Conservation (phyloP, 129 eudicot genomes). For the Flaveria trinervia region DNA sequence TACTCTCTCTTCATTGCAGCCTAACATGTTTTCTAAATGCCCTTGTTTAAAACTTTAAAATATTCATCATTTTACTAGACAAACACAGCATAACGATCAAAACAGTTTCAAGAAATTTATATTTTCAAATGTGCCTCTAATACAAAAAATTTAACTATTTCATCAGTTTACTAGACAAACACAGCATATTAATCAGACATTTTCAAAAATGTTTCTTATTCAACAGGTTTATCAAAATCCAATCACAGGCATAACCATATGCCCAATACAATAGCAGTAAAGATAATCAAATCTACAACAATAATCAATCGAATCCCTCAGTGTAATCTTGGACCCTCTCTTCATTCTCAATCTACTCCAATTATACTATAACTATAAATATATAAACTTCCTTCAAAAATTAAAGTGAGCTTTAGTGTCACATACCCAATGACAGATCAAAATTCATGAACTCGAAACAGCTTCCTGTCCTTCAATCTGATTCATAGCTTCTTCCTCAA, state of each 20-base stretch:
- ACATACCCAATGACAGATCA: conserved; percentile 27
- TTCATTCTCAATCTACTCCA: conserved; percentile 18
- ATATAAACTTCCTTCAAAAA: conserved; percentile 21
- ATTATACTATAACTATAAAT: conserved; percentile 21
- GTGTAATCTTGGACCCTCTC: conserved; percentile 20
- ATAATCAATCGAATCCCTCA: conserved; percentile 22
- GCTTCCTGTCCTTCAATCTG: conserved; percentile 30
- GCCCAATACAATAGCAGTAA: conserved; percentile 33
- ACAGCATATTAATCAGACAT: conserved; percentile 12
- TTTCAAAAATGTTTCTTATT: conserved; percentile 40
- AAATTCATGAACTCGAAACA: conserved; percentile 23
- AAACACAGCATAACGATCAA: not conserved
- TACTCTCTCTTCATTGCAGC: too few relatives aligned
- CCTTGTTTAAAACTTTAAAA: not conserved
- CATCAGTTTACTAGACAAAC: conserved; percentile 5
- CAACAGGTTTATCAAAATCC: conserved; percentile 27
- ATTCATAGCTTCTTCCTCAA: conserved; percentile 34
- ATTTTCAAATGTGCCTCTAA: too few relatives aligned
- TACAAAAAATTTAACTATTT: not conserved
- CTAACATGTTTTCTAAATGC: conserved; percentile 2
- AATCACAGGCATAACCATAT: conserved; percentile 26
- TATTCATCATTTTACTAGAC: not conserved
- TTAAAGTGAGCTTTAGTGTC: conserved; percentile 1
- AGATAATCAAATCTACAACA: conserved; percentile 35
- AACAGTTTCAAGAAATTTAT: too few relatives aligned